phyloP scores from a whole-genome alignment of 1,284 basidiomycete species.

The Melampsora americana region DNA sequence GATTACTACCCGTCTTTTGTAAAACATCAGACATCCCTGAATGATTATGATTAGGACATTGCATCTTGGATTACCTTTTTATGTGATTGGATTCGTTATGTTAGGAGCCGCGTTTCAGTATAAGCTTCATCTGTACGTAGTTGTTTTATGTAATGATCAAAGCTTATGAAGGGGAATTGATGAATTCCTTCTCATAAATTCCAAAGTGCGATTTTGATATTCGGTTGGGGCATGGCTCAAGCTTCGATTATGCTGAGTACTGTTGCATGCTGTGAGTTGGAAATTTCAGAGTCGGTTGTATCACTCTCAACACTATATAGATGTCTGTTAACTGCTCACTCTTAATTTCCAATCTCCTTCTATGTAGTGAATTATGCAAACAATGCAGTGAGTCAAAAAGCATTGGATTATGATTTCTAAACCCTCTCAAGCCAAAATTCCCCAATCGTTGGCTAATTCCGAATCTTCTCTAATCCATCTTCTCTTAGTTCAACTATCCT shows the following conservation, averaged over 20 bases:
- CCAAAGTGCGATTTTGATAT: conserved; percentile 54
- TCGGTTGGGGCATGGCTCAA: conserved; percentile 51
- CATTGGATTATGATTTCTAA: neutral
- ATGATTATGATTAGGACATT: conserved; percentile 59
- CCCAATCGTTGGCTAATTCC: neutral
- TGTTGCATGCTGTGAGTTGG: conserved; percentile 27
- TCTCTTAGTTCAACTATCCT: conserved; percentile 29
- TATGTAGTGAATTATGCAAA: conserved; percentile 33
- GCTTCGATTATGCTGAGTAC: conserved; percentile 44
- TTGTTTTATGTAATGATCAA: neutral
- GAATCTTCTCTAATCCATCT: too few relatives aligned
- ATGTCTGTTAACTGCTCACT: conserved; percentile 57
- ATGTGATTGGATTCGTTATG: conserved; percentile 64
- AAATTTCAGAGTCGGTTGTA: too few relatives aligned
- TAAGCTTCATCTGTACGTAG: conserved; percentile 25
- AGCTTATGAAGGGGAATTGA: too few relatives aligned
- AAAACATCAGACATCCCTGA: neutral
- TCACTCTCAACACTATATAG: too few relatives aligned
- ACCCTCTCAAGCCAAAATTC: neutral
- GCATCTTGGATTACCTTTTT: conserved; percentile 65
- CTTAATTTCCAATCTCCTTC: neutral
- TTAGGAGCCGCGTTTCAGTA: conserved; percentile 29
- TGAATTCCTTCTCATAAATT: conserved; percentile 47
- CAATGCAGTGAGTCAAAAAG: conserved; percentile 24
- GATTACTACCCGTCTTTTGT: neutral